phyloP scores from a whole-genome alignment of 208 protist genomes.

The Acanthamoeba healyi region DNA sequence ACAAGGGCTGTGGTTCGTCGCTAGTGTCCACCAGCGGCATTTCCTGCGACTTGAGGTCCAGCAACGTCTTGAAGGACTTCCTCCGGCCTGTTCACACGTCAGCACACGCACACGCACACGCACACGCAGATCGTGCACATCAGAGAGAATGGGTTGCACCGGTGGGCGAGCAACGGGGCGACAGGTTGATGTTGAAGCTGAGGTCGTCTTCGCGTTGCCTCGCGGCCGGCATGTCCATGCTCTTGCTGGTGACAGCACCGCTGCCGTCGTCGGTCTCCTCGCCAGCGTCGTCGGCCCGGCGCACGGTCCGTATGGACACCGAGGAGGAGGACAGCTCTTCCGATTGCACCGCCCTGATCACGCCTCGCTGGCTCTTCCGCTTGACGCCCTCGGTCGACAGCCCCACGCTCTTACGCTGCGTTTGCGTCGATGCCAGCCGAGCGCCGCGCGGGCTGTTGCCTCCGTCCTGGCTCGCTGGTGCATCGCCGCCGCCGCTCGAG shows the following conservation, averaged over 20 bases:
- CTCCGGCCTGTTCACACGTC: neutral
- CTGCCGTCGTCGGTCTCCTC: neutral
- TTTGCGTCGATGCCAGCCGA: neutral
- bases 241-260: no score
- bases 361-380: neutral
- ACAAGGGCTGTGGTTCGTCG: neutral
- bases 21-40: neutral
- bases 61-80: neutral
- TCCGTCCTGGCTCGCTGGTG: no score
- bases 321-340: neutral
- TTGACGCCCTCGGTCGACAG: neutral
- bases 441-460: neutral
- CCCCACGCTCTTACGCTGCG: neutral
- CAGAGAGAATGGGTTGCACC: no score
- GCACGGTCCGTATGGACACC: neutral
- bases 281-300: neutral
- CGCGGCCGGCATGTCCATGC: neutral
- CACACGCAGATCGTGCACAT: no score
- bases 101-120: no score
- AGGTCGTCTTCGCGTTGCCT: neutral
- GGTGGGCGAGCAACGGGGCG: neutral
- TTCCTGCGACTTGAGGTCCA: neutral
- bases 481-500: no score
- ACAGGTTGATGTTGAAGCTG: neutral
- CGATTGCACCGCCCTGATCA: neutral